Conservation (phyloP, 306 rosid genomes). For the Parietaria judaica region DNA sequence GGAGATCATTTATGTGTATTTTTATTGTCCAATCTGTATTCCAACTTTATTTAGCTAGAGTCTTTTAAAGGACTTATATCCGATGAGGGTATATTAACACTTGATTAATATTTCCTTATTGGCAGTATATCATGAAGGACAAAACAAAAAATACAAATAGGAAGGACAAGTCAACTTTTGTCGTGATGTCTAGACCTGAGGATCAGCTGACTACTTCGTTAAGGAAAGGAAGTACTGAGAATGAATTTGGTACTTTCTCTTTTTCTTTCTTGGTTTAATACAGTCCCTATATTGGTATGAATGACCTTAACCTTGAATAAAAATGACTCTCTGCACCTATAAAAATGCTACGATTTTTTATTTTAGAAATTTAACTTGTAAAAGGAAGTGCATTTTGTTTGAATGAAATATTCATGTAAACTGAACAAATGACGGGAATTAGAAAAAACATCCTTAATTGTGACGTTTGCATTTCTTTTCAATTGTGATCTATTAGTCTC, state of each 20-base stretch:
- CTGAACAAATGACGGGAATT: no score
- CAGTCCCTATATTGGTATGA: no score
- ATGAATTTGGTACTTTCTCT: slow-evolving; percentile 38
- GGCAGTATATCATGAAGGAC: slow-evolving; percentile 84
- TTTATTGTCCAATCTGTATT: neutral
- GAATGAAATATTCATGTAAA: no score
- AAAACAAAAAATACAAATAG: slow-evolving; percentile 40
- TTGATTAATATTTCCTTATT: slow-evolving; percentile 23
- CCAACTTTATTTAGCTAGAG: neutral
- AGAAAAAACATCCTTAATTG: no score
- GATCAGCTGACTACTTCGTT: slow-evolving; percentile 49
- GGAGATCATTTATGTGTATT: neutral
- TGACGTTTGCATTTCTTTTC: no score
- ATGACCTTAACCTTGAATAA: no score
- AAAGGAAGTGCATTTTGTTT: no score
- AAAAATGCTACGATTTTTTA: no score
- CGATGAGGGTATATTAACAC: neutral
- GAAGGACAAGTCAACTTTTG: slow-evolving; percentile 59
- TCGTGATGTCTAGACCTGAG: slow-evolving; percentile 47
- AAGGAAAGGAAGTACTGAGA: slow-evolving; percentile 43
- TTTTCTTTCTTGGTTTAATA: neutral
- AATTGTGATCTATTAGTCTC: slow-evolving; percentile 14
- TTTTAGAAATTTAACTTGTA: no score
- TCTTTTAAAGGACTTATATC: no score
- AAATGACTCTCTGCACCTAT: no score